These are phyloP conservation scores for Gelatoporia subvermispora DNA, from an alignment of 768 basidiomycete genomes.

Conservation along the genomic window DNA sequence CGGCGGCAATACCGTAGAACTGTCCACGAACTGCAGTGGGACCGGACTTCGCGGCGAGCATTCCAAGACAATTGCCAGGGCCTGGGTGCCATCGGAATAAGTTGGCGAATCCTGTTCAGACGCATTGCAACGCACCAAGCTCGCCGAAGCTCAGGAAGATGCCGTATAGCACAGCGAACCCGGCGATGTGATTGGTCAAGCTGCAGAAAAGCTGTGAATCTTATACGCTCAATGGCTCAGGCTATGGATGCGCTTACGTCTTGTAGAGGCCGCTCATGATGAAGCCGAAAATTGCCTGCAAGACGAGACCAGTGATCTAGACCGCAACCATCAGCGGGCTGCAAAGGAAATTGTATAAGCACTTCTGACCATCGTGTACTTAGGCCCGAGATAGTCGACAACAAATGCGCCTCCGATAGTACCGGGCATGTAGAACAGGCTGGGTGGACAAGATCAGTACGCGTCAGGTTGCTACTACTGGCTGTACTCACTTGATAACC, in stretches of 20 bases:
- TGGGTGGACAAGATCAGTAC: slow-evolving; percentile 17
- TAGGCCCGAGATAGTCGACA: slow-evolving; percentile 73
- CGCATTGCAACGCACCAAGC: slow-evolving; percentile 43
- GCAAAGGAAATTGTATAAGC: neutral
- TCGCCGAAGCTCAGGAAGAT: slow-evolving; percentile 90
- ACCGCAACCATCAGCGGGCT: neutral
- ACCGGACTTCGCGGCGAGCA: slow-evolving; percentile 80
- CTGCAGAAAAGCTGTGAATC: slow-evolving; percentile 20
- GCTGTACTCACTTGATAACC: slow-evolving; percentile 63
- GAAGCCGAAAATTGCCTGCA: slow-evolving; percentile 76
- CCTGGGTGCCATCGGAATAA: slow-evolving; percentile 29
- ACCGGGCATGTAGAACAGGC: slow-evolving; percentile 66
- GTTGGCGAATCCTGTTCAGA: neutral
- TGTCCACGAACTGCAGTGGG: slow-evolving; percentile 86
- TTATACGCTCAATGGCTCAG: neutral
- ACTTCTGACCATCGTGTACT: slow-evolving; percentile 58
- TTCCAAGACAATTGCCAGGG: slow-evolving; percentile 82
- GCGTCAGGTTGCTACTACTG: slow-evolving; percentile 31
- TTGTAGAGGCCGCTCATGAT: slow-evolving; percentile 84
- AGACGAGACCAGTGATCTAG: slow-evolving; percentile 62
- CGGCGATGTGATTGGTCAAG: slow-evolving; percentile 63
- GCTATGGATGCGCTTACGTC: slow-evolving; percentile 20
- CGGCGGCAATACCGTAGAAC: slow-evolving; percentile 83
- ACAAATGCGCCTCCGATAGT: slow-evolving; percentile 71
- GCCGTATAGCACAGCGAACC: slow-evolving; percentile 83